These are phyloP conservation scores for Baorangia bicolor DNA, from an alignment of 768 basidiomycete species.

Conservation along the genomic window DNA sequence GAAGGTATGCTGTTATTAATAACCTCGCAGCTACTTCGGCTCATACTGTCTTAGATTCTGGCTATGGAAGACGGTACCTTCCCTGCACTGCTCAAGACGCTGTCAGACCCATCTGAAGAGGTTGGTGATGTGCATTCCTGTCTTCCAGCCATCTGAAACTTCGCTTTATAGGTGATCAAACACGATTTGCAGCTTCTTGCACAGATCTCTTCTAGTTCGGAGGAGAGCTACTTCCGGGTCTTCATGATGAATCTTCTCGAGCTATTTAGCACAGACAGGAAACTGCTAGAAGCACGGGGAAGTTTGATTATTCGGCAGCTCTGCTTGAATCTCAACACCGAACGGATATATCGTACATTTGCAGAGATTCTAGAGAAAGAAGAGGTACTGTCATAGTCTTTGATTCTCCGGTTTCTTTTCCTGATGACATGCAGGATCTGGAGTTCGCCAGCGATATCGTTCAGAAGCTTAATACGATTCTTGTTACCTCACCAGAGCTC, in stretches of 20 bases:
- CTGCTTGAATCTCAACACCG: slow-evolving; percentile 91
- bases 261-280: slow-evolving; percentile 91
- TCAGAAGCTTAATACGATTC: slow-evolving; percentile 93
- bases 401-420: neutral
- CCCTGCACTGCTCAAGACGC: slow-evolving; percentile 89
- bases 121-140: slow-evolving; percentile 36
- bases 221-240: slow-evolving; percentile 91
- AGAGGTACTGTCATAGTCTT: slow-evolving; percentile 56
- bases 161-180: slow-evolving; percentile 74
- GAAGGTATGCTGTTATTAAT: slow-evolving; percentile 53
- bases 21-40: neutral
- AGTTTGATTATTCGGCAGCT: slow-evolving; percentile 95
- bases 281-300: slow-evolving; percentile 86
- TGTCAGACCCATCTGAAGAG: slow-evolving; percentile 97
- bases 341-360: slow-evolving; percentile 92
- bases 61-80: slow-evolving; percentile 97
- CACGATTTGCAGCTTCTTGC: slow-evolving; percentile 94
- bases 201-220: slow-evolving; percentile 94
- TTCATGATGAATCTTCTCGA: slow-evolving; percentile 96
- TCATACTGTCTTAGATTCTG: slow-evolving; percentile 60
- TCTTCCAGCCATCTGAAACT: neutral
- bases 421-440: slow-evolving; percentile 61
- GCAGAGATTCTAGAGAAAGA: slow-evolving; percentile 98
- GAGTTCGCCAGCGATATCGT: slow-evolving; percentile 98
- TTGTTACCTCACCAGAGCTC: slow-evolving; percentile 96